Conservation (phyloP, 2,329 filamentous ascomycete genomes). For the Epicoccum sorghinum region DNA sequence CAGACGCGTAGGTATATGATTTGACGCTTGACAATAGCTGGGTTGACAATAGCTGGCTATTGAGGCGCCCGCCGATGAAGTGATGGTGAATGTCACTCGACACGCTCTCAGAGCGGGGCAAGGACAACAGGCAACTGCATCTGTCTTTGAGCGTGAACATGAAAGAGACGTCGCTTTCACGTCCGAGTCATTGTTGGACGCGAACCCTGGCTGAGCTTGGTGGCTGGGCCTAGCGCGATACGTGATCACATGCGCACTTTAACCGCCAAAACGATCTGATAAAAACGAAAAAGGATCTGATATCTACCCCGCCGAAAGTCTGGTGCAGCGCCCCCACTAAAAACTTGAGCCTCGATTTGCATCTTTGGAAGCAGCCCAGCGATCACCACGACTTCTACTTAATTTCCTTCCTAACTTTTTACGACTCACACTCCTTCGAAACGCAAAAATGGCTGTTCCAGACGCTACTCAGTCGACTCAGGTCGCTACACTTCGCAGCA, state of each 20-base stretch:
- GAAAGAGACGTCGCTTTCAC: conserved; percentile 20
- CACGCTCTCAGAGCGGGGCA: conserved; percentile 11
- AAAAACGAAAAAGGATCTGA: conserved; percentile 27
- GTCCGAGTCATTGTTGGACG: conserved; percentile 27
- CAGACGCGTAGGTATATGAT: neutral
- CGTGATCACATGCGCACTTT: conserved; percentile 14
- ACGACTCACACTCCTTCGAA: neutral
- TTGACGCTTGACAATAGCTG: neutral
- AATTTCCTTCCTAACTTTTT: neutral
- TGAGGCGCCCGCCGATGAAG: conserved; percentile 20
- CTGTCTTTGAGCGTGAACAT: conserved; percentile 16
- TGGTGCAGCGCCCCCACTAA: conserved; percentile 25
- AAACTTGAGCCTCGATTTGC: conserved; percentile 31
- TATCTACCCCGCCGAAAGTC: conserved; percentile 24
- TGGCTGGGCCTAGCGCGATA: conserved; percentile 22
- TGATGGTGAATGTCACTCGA: conserved; percentile 22
- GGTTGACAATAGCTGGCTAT: neutral
- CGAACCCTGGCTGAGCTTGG: conserved; percentile 6
- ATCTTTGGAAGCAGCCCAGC: conserved; percentile 7
- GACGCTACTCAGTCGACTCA: conserved; percentile 49
- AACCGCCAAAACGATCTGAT: neutral
- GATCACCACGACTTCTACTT: conserved; percentile 1
- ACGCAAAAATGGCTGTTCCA: conserved; percentile 32
- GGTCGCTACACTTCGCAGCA: conserved; percentile 71
- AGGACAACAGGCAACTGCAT: conserved; percentile 2